phyloP scores from a whole-genome alignment of 371 early-diverging fungal genomes.

The Sporodiniella umbellata region DNA sequence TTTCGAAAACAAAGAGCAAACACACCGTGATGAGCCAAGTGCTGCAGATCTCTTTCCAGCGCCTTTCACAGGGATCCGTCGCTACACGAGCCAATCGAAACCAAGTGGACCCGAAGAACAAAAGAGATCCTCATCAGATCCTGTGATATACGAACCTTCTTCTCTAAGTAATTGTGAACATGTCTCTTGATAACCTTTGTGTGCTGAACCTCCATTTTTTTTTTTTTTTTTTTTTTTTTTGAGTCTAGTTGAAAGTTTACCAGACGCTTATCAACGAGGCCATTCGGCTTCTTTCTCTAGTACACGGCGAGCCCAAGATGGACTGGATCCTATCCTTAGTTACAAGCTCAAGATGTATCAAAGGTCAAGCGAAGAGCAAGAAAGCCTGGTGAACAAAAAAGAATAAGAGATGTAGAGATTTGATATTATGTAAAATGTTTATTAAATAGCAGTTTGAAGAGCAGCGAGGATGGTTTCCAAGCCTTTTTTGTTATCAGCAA shows the following conservation, averaged over 20 bases:
- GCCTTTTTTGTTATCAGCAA: constrained; percentile 29
- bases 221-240: too few species aligned
- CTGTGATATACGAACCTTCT: too few species aligned
- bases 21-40: constrained; percentile 14
- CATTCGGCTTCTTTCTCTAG: constrained; percentile 4
- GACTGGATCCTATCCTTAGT: constrained; percentile 19
- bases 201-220: too few species aligned
- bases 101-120: too few species aligned
- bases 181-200: too few species aligned
- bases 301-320: constrained; percentile 28
- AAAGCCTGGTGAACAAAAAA: constrained; percentile 11
- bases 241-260: too few species aligned
- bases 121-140: too few species aligned
- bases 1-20: constrained; percentile 20
- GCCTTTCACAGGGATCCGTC: constrained; percentile 29
- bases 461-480: constrained; percentile 27
- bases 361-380: constrained; percentile 16
- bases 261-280: too few species aligned
- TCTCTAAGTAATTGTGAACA: too few species aligned
- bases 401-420: background rate
- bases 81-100: constrained; percentile 33
- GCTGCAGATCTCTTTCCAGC: constrained; percentile 32
- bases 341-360: constrained; percentile 14
- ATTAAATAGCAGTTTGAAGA: constrained; percentile 34
- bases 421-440: too few species aligned